Conservation (phyloP, 768 basidiomycete species). For the Rhodotorula kratochvilovae region DNA sequence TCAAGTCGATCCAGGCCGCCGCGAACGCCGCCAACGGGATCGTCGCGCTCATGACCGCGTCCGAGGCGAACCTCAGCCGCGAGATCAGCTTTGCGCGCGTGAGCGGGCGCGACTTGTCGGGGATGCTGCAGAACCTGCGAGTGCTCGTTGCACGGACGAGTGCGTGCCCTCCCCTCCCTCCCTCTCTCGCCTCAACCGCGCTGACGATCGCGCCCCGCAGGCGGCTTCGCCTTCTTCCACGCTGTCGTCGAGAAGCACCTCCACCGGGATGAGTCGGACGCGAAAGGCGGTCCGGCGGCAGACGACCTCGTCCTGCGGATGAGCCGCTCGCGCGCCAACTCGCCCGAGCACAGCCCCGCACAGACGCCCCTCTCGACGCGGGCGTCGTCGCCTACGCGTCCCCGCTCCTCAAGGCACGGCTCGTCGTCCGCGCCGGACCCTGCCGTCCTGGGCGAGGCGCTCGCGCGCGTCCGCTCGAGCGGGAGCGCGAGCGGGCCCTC, state of each 20-base stretch:
- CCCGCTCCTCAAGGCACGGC: neutral
- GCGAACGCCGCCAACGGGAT: slow-evolving; percentile 17
- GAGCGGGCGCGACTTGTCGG: slow-evolving; percentile 29
- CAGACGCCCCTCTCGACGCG: slow-evolving; percentile 16
- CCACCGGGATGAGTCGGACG: slow-evolving; percentile 33
- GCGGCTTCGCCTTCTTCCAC: slow-evolving; percentile 36
- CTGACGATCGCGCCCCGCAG: neutral
- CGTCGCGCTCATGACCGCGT: slow-evolving; percentile 17
- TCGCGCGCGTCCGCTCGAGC: slow-evolving; percentile 3
- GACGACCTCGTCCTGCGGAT: slow-evolving; percentile 34
- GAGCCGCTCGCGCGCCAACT: slow-evolving; percentile 20
- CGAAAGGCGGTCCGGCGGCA: slow-evolving; percentile 27
- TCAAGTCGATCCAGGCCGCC: slow-evolving; percentile 16
- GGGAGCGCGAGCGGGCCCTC: neutral
- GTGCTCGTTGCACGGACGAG: slow-evolving; percentile 21
- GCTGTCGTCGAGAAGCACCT: slow-evolving; percentile 39
- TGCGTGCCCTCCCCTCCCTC: neutral
- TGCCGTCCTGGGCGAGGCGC: slow-evolving; percentile 12
- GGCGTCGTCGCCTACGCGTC: slow-evolving; percentile 17
- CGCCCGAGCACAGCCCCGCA: slow-evolving; percentile 5
- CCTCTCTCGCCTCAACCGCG: neutral
- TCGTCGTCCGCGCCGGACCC: slow-evolving; percentile 1
- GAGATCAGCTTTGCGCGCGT: slow-evolving; percentile 34
- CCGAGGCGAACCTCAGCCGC: slow-evolving; percentile 31
- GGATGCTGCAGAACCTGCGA: slow-evolving; percentile 25